phyloP scores from a whole-genome alignment of 305 asterid species.

The Rubia occidens region DNA sequence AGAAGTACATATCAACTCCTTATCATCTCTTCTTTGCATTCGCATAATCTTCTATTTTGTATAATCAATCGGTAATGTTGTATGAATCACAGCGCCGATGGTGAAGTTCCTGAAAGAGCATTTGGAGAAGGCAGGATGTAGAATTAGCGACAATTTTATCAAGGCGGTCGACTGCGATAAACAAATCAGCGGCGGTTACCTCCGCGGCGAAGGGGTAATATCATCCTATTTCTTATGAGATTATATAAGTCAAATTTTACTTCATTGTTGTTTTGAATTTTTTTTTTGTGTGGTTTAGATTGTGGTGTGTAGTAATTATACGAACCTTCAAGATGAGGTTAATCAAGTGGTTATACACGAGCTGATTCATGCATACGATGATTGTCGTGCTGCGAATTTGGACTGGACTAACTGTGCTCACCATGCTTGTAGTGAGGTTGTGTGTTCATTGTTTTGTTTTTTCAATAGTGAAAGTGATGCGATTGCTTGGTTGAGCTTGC shows the following conservation, averaged over 20 bases:
- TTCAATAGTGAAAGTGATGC: not conserved
- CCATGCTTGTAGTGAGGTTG: constrained; percentile 87
- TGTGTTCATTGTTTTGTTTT: not conserved
- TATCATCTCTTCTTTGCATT: not conserved
- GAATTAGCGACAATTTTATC: constrained; percentile 44
- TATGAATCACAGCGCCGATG: constrained; percentile 48
- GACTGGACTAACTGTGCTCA: constrained; percentile 76
- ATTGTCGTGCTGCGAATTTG: constrained; percentile 73
- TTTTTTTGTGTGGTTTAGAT: constrained; percentile 31
- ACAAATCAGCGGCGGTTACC: constrained; percentile 45
- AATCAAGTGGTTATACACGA: constrained; percentile 81
- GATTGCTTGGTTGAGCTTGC: not conserved
- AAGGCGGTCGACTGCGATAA: constrained; percentile 39
- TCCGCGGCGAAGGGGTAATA: constrained; percentile 52
- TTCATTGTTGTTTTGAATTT: not conserved
- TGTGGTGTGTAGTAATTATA: constrained; percentile 58
- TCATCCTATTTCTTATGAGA: not conserved
- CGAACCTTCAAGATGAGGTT: constrained; percentile 76
- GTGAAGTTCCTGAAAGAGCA: constrained; percentile 65
- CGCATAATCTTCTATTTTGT: not conserved
- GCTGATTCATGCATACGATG: constrained; percentile 89
- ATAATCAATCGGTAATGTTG: not conserved
- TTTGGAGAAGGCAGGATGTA: constrained; percentile 63
- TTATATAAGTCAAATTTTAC: not conserved
- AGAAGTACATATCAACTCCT: constrained; percentile 29